Conservation (phyloP, 768 basidiomycete species). For the Asterophora parasitica region DNA sequence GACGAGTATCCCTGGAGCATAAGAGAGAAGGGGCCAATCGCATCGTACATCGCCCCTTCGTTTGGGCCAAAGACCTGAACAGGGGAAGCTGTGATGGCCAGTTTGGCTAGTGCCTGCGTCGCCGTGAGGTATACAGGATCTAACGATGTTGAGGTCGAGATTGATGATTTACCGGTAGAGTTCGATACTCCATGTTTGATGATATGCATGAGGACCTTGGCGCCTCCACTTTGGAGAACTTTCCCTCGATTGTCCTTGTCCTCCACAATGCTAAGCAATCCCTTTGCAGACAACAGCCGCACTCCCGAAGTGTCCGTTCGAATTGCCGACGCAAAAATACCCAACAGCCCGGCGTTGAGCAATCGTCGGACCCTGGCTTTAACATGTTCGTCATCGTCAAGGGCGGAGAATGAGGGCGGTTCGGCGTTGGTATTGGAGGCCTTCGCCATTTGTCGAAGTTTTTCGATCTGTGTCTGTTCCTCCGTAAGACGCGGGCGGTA, state of each 20-base stretch:
- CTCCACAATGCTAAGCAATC: slow-evolving; percentile 69
- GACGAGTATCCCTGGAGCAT: slow-evolving; percentile 68
- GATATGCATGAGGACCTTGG: slow-evolving; percentile 55
- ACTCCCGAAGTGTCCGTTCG: slow-evolving; percentile 62
- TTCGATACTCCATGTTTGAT: slow-evolving; percentile 45
- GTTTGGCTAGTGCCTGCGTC: slow-evolving; percentile 87
- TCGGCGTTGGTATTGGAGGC: slow-evolving; percentile 26
- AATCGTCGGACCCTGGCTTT: slow-evolving; percentile 52
- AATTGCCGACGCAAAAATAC: slow-evolving; percentile 54
- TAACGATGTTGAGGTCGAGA: slow-evolving; percentile 24
- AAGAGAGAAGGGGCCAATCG: slow-evolving; percentile 74
- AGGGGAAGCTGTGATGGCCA: slow-evolving; percentile 89
- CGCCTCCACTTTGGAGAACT: slow-evolving; percentile 75
- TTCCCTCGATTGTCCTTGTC: slow-evolving; percentile 73
- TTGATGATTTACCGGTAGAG: slow-evolving; percentile 20
- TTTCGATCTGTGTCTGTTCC: slow-evolving; percentile 80
- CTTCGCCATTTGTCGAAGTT: slow-evolving; percentile 72
- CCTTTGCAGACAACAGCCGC: slow-evolving; percentile 51
- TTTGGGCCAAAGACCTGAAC: slow-evolving; percentile 88
- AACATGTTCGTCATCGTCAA: slow-evolving; percentile 69
- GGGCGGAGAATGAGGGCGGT: slow-evolving; percentile 26
- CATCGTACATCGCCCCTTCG: slow-evolving; percentile 69
- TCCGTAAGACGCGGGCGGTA: slow-evolving; percentile 69
- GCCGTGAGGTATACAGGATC: slow-evolving; percentile 50
- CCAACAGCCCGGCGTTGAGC: slow-evolving; percentile 58